Evolutionary conservation across 805 yeast species (phyloP), one percentile per base, ranked within the genome.

Genomic region (Naumovozyma castellii): DNA sequence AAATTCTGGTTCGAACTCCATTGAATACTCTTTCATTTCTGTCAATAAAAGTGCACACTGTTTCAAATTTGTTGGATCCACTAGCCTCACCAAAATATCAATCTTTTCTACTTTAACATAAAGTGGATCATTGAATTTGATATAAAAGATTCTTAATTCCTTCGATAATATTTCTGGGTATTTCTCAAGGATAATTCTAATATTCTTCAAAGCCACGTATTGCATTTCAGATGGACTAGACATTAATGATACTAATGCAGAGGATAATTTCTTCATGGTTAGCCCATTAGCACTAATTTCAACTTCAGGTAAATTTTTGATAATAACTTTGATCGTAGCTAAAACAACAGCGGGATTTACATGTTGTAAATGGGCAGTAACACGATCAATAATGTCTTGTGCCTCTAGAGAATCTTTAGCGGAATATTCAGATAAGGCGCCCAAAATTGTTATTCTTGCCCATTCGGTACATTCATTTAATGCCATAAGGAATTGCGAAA

Each of bases 401-500:
- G 94, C 87, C 56, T 88, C 95, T 13, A 71, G 66, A 2, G 66
- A 57, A 35, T 70, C 74, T 2, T 57, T 52, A 0, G 94, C 69
- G 4, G 67, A 56, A 58, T 80, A 90, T 35, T 81, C 88, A 5
- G 86, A 72, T 47, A 92, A 65, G 1, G 95, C 87, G 1, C 84
- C 76, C 43, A 92, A 69, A 34, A 92, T 84, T 1, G 97, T 76
- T 48, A 92, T 83, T 54, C 98, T 75, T 9, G 98, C 98, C 99
- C 99, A 92, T 65, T 92, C 99, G 0, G 97, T 88, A 65, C 97
- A 90, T 65, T 92, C 99, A 61, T 90, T 90, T 48, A 92, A 69
- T 12, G 96, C 94, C 49, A 78, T 68, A 44, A 92, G 67, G 44
- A 92, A 72, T 58, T 79, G 83, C 41, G 73, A 68, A 38, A 78